These are phyloP conservation scores for Tympanopsis confertula DNA, from an alignment of 2,329 filamentous ascomycete species.

Conservation along the genomic window DNA sequence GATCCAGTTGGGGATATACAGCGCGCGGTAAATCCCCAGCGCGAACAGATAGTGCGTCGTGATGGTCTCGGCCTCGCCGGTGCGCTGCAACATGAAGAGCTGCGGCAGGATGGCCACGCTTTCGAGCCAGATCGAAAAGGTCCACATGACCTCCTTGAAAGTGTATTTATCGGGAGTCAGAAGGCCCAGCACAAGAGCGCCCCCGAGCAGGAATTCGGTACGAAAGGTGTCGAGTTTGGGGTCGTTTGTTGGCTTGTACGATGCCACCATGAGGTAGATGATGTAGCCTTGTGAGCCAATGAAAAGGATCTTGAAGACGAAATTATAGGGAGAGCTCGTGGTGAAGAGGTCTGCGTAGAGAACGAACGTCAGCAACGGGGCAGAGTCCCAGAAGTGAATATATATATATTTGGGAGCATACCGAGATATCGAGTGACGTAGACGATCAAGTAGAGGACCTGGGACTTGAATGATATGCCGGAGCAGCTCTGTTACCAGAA, in stretches of 20 bases:
- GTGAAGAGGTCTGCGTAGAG: constrained; percentile 64
- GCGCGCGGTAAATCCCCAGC: constrained; percentile 75
- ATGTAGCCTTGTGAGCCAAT: constrained; percentile 83
- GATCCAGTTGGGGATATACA: constrained; percentile 99
- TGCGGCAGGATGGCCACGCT: constrained; percentile 95
- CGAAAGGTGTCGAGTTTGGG: constrained; percentile 96
- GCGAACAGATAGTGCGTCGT: constrained; percentile 97
- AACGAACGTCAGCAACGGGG: constrained; percentile 4
- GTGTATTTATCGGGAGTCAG: constrained; percentile 80
- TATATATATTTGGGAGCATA: constrained; percentile 23
- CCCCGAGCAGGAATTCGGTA: constrained; percentile 82
- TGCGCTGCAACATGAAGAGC: constrained; percentile 95
- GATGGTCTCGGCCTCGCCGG: constrained; percentile 97
- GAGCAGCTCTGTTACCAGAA: constrained; percentile 77
- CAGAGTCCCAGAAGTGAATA: background rate
- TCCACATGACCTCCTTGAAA: constrained; percentile 79
- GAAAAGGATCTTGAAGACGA: constrained; percentile 91
- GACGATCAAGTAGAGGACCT: constrained; percentile 86
- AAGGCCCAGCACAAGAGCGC: constrained; percentile 66
- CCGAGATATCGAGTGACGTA: constrained; percentile 88
- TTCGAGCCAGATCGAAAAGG: constrained; percentile 97
- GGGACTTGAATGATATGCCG: constrained; percentile 97
- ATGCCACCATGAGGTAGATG: constrained; percentile 93
- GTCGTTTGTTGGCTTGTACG: constrained; percentile 95
- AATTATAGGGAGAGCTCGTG: constrained; percentile 78